phyloP scores from a whole-genome alignment of 2,329 filamentous ascomycete species.

The Fusarium succisae region DNA sequence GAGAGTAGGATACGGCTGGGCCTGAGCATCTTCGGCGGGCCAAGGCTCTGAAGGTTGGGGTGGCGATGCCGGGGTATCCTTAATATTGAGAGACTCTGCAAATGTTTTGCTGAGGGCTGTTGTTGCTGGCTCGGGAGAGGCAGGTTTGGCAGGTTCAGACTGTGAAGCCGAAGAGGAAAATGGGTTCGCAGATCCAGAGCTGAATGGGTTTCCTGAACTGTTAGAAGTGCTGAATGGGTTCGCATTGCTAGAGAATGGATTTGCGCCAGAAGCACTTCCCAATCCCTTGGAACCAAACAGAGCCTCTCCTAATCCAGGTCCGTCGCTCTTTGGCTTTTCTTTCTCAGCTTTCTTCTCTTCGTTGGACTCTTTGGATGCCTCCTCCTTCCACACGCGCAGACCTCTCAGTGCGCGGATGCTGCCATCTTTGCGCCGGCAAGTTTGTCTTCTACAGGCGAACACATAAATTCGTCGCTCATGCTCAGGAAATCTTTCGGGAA shows the following conservation, averaged over 20 bases:
- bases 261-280: slow-evolving; percentile 52
- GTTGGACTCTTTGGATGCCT: slow-evolving; percentile 40
- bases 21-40: slow-evolving; percentile 73
- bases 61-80: slow-evolving; percentile 56
- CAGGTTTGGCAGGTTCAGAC: slow-evolving; percentile 46
- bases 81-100: slow-evolving; percentile 79
- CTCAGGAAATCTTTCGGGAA: slow-evolving; percentile 85
- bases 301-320: slow-evolving; percentile 68
- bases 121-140: slow-evolving; percentile 38
- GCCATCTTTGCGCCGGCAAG: slow-evolving; percentile 83
- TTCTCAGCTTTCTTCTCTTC: slow-evolving; percentile 47
- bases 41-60: slow-evolving; percentile 71
- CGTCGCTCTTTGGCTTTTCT: slow-evolving; percentile 48
- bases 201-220: slow-evolving; percentile 47
- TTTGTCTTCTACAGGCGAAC: slow-evolving; percentile 80
- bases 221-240: slow-evolving; percentile 58
- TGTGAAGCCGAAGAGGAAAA: slow-evolving; percentile 48
- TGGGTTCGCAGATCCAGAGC: slow-evolving; percentile 41
- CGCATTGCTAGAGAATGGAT: slow-evolving; percentile 67
- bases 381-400: slow-evolving; percentile 63
- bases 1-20: slow-evolving; percentile 76
- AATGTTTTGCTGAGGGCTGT: slow-evolving; percentile 68
- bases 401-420: slow-evolving; percentile 81
- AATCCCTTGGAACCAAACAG: slow-evolving; percentile 73
- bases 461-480: slow-evolving; percentile 91